Conservation (phyloP, 257 asterid species). For the Paraleonurus japonicus region DNA sequence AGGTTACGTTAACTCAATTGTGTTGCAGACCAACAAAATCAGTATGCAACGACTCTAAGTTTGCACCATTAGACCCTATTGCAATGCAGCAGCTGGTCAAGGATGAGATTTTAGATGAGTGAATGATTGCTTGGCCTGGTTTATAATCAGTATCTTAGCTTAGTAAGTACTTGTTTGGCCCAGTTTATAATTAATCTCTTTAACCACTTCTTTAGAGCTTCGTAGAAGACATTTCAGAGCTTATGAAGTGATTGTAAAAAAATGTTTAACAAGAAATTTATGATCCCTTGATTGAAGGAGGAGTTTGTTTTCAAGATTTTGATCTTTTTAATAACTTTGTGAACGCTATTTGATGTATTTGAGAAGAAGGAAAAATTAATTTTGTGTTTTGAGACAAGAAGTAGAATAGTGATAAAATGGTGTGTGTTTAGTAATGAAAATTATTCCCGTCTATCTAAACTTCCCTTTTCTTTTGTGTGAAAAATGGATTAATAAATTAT, state of each 20-base stretch:
- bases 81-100: constrained; percentile 1
- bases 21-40: constrained; percentile 61
- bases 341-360: not conserved
- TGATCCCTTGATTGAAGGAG: not conserved
- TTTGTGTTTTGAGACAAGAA: too few species aligned
- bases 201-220: not conserved
- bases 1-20: constrained; percentile 41
- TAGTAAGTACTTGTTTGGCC: not conserved
- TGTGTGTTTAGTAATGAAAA: too few species aligned
- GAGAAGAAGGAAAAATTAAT: too few species aligned
- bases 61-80: not conserved
- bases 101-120: not conserved
- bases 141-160: too few species aligned
- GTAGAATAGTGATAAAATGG: too few species aligned
- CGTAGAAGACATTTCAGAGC: not conserved
- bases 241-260: not conserved
- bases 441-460: too few species aligned
- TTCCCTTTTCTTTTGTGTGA: too few species aligned
- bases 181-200: too few species aligned
- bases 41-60: constrained; percentile 11
- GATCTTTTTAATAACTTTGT: not conserved
- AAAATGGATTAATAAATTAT: too few species aligned
- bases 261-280: not conserved
- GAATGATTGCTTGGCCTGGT: not conserved
- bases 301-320: not conserved